phyloP scores from a whole-genome alignment of 106 monocot genomes.

The Platanthera zijinensis region DNA sequence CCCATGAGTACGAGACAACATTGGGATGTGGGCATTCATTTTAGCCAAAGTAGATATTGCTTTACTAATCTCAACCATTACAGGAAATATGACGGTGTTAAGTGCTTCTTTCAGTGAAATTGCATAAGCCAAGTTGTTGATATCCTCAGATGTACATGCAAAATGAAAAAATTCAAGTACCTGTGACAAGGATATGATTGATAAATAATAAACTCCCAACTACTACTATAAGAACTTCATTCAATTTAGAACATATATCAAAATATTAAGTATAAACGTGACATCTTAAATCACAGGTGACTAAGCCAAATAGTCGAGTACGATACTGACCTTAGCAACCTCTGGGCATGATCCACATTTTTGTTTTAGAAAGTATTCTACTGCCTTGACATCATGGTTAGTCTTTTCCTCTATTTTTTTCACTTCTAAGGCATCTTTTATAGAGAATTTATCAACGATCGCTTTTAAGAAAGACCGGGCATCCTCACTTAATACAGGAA shows the following conservation, averaged over 20 bases:
- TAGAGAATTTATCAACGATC: constrained; percentile 49
- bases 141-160: constrained; percentile 98
- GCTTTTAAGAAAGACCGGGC: constrained; percentile 55
- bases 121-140: constrained; percentile 92
- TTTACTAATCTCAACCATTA: constrained; percentile 67
- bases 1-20: constrained; percentile 97
- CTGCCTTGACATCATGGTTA: constrained; percentile 96
- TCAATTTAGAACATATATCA: background rate
- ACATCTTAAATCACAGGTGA: background rate
- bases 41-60: constrained; percentile 62
- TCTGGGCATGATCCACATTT: constrained; percentile 63
- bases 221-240: background rate
- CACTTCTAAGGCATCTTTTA: constrained; percentile 69
- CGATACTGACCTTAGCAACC: constrained; percentile 51
- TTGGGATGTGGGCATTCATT: constrained; percentile 58
- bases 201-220: background rate
- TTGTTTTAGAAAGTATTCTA: constrained; percentile 88
- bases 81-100: constrained; percentile 63
- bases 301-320: background rate
- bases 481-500: constrained; percentile 62
- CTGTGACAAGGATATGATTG: constrained; percentile 29
- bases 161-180: constrained; percentile 98
- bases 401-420: constrained; percentile 90
- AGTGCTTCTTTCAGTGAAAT: constrained; percentile 74
- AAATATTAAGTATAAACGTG: background rate